Evolutionary conservation across 305 asterid genomes (phyloP).

Genomic region (Ilex paraguariensis): DNA sequence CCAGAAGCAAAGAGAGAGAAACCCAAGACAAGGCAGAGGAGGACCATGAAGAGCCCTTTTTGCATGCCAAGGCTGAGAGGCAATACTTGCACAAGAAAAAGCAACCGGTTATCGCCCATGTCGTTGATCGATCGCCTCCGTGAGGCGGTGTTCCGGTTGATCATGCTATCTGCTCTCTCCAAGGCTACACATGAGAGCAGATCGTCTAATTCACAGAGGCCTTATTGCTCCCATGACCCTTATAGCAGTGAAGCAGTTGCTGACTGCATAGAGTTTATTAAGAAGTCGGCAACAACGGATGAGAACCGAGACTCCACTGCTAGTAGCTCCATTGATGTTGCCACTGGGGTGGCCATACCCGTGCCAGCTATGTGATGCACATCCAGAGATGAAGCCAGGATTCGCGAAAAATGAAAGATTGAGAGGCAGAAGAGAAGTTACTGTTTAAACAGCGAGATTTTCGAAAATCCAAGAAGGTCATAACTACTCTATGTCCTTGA

Average conservation of each 20-base stretch:
- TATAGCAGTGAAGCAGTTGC: conserved; percentile 61
- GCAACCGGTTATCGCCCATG: conserved; percentile 31
- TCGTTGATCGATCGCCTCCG: conserved; percentile 57
- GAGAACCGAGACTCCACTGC: conserved; percentile 19
- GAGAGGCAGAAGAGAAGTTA: too few relatives aligned
- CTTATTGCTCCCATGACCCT: conserved; percentile 26
- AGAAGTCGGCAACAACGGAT: conserved; percentile 35
- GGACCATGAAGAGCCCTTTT: conserved; percentile 36
- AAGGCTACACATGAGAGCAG: conserved; percentile 20
- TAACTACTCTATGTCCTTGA: too few relatives aligned
- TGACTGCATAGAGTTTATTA: conserved; percentile 63
- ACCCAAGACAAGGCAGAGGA: conserved; percentile 2
- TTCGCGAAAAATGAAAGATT: too few relatives aligned
- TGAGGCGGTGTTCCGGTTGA: conserved; percentile 53
- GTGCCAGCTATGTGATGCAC: conserved; percentile 23
- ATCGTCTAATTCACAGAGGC: conserved; percentile 12
- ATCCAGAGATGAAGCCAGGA: too few relatives aligned
- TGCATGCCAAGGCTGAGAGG: conserved; percentile 37
- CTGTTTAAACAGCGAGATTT: too few relatives aligned
- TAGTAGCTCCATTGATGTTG: conserved; percentile 10
- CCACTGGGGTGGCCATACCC: conserved; percentile 16
- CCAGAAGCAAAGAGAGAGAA: not conserved
- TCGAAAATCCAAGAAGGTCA: too few relatives aligned
- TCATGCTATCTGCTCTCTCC: conserved; percentile 58
- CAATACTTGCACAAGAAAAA: conserved; percentile 21